Evolutionary conservation across 2,329 filamentous ascomycete species (phyloP), one percentile per base, ranked within the genome.

Genomic region (Pleomassaria siparia): DNA sequence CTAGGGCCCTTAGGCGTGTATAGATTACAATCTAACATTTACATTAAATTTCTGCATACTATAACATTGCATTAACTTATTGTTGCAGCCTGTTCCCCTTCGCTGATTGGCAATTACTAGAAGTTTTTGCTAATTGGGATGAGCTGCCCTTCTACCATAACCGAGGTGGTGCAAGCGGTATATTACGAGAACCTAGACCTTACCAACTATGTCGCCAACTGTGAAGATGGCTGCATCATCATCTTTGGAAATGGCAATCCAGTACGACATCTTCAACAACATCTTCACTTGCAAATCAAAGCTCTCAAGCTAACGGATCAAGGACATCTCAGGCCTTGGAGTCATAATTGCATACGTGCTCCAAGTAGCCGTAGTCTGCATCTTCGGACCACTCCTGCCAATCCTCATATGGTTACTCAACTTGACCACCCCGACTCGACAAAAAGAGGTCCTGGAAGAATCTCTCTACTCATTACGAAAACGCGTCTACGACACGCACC

Each of bases 161-260:
- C n/a, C n/a, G 29, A 32, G 10, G 29, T 32, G 5, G 29, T 32
- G 29, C 29, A 32, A n/a, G 29, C 29, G 5, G 29, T 32, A n/a
- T n/a, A n/a, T 5, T 5, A 15, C 4, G 6, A 37, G 4, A 18
- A 20, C 7, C 15, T 20, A 18, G 21, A 37, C 15, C 9, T 13
- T 37, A 37, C 33, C 18, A 18, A 32, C 29, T 37, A 22, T 37
- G 16, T 37, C 16, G 8, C 15, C 6, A 37, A 13, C 33, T 37
- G 83, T 13, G 83, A 85, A 48, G 74, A 82, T 46, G 61, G 66
- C 5, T 65, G 64, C 3, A 76, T 79, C 2, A 80, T 84, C 4
- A 60, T 72, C 25, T 8, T 39, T 50, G 0, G 46, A 61, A 25
- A 56, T 69, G 12, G 32, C 45, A 16, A 73, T 80, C 37, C 56